These are phyloP conservation scores for Penicillium palitans DNA, from an alignment of 2,329 filamentous ascomycete species.

Conservation along the genomic window DNA sequence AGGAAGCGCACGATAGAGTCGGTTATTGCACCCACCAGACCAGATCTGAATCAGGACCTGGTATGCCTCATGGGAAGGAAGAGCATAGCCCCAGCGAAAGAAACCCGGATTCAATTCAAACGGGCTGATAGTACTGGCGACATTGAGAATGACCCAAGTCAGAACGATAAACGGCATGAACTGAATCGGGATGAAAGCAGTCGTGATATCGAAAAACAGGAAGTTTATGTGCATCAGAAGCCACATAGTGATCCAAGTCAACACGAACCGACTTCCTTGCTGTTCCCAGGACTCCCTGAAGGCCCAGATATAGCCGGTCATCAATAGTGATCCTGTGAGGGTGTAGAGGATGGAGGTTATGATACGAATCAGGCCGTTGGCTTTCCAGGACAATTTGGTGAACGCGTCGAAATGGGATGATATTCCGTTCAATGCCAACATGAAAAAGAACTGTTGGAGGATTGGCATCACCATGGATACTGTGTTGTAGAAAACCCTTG, in stretches of 20 bases:
- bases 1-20: constrained; percentile 40
- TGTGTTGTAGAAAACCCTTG: constrained; percentile 43
- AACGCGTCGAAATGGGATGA: constrained; percentile 27
- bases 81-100: constrained; percentile 41
- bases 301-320: constrained; percentile 7
- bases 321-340: neutral
- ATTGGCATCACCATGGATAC: constrained; percentile 44
- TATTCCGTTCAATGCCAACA: constrained; percentile 46
- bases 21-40: constrained; percentile 42
- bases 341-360: constrained; percentile 4
- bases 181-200: constrained; percentile 37
- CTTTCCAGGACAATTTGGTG: neutral
- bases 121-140: constrained; percentile 41
- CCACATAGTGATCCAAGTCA: constrained; percentile 45
- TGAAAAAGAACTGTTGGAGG: constrained; percentile 48
- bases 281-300: constrained; percentile 3
- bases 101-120: constrained; percentile 42
- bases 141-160: constrained; percentile 43
- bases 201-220: constrained; percentile 41
- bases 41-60: constrained; percentile 45
- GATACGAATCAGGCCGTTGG: constrained; percentile 1
- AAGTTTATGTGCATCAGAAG: constrained; percentile 45
- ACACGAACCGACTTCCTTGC: constrained; percentile 35
- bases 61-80: constrained; percentile 44
- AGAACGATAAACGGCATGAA: constrained; percentile 45